phyloP scores from a whole-genome alignment of 352 stramenopile species.

The Aphanomyces euteiches region DNA sequence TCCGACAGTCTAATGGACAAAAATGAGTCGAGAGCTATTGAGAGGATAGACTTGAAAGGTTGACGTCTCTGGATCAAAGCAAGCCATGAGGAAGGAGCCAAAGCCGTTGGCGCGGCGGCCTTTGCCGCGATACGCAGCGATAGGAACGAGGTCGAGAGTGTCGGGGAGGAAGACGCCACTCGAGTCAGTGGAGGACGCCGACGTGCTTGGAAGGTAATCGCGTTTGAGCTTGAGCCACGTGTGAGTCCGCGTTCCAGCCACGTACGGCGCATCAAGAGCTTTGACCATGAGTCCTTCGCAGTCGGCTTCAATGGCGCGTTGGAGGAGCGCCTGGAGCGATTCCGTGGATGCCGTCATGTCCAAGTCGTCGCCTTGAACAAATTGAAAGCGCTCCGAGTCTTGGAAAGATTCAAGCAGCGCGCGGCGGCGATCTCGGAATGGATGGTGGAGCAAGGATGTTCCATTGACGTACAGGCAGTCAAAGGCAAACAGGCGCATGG shows the following conservation, averaged over 20 bases:
- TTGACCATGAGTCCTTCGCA: slow-evolving; percentile 85
- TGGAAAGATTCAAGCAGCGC: slow-evolving; percentile 40
- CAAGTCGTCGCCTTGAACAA: slow-evolving; percentile 60
- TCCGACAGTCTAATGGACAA: slow-evolving; percentile 53
- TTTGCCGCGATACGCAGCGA: slow-evolving; percentile 96
- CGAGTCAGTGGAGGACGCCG: slow-evolving; percentile 32
- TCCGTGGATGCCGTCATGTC: slow-evolving; percentile 17
- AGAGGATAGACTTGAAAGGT: slow-evolving; percentile 87
- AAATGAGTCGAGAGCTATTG: neutral
- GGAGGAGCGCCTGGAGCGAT: slow-evolving; percentile 38
- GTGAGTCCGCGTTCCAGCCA: slow-evolving; percentile 63
- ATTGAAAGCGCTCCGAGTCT: slow-evolving; percentile 50
- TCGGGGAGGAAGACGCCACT: slow-evolving; percentile 67
- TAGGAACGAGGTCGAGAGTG: slow-evolving; percentile 97
- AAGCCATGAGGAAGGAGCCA: slow-evolving; percentile 97
- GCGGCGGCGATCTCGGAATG: slow-evolving; percentile 46
- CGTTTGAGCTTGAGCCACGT: slow-evolving; percentile 85
- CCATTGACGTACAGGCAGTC: slow-evolving; percentile 60
- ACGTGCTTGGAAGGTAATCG: slow-evolving; percentile 47
- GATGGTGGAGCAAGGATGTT: slow-evolving; percentile 41
- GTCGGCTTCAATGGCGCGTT: slow-evolving; percentile 48
- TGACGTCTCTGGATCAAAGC: slow-evolving; percentile 90
- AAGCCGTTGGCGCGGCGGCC: slow-evolving; percentile 94
- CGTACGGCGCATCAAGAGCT: slow-evolving; percentile 56
- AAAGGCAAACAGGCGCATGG: slow-evolving; percentile 78